These are phyloP conservation scores for Boletus nobilissimus DNA, from an alignment of 1,284 basidiomycete genomes.

Conservation along the genomic window DNA sequence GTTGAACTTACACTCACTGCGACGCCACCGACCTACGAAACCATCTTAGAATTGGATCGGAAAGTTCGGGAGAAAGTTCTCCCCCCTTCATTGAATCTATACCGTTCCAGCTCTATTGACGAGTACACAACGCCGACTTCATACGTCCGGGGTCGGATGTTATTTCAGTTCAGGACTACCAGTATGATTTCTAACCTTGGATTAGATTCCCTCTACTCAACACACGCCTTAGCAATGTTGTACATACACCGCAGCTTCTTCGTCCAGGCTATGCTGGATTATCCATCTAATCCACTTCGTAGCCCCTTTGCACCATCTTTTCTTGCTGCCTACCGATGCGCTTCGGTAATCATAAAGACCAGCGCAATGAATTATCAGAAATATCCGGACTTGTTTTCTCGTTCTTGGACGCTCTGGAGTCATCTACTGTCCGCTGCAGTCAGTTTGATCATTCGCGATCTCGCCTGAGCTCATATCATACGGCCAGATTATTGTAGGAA, in stretches of 20 bases:
- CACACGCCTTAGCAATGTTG: constrained; percentile 54
- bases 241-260: constrained; percentile 72
- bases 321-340: constrained; percentile 69
- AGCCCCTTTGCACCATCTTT: constrained; percentile 74
- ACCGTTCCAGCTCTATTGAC: constrained; percentile 56
- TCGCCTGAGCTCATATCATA: constrained; percentile 29
- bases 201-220: constrained; percentile 25
- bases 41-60: constrained; percentile 65
- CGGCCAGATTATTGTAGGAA: constrained; percentile 63
- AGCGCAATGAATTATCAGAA: constrained; percentile 60
- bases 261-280: constrained; percentile 68
- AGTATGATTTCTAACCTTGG: constrained; percentile 45
- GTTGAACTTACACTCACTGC: constrained; percentile 62
- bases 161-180: constrained; percentile 62
- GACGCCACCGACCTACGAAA: constrained; percentile 61
- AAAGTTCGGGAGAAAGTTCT: constrained; percentile 64
- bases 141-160: constrained; percentile 60
- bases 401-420: constrained; percentile 67
- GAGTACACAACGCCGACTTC: constrained; percentile 59
- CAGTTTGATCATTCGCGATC: constrained; percentile 20
- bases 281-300: constrained; percentile 66
- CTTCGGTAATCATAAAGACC: constrained; percentile 66
- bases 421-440: constrained; percentile 67
- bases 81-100: constrained; percentile 62
- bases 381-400: constrained; percentile 61